phyloP scores from a whole-genome alignment of 371 early-diverging fungal genomes.

The Funneliformis caledonium region DNA sequence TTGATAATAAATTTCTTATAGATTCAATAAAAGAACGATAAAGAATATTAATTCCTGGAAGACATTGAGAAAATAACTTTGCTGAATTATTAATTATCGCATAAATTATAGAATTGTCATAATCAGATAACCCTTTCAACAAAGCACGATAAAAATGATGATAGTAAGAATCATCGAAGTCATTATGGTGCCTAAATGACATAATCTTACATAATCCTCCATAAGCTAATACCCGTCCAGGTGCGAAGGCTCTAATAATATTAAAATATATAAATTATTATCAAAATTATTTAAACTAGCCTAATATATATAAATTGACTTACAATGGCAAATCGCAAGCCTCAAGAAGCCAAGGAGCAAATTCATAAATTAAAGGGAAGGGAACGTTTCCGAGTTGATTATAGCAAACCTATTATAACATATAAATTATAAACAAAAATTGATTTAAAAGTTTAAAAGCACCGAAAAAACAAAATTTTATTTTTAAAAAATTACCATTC shows the following conservation, averaged over 20 bases:
- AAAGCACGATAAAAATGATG: conserved; percentile 71
- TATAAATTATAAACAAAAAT: neutral
- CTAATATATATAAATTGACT: conserved; percentile 20
- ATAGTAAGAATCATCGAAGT: conserved; percentile 58
- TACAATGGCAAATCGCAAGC: conserved; percentile 65
- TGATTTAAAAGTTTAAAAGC: neutral
- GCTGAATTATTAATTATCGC: conserved; percentile 70
- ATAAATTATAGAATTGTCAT: conserved; percentile 57
- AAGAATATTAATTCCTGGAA: conserved; percentile 72
- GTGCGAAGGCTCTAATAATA: conserved; percentile 53
- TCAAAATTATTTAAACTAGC: neutral
- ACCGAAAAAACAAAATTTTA: conserved; percentile 24
- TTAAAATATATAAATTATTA: conserved; percentile 8
- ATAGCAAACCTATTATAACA: conserved; percentile 50
- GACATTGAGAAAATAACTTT: conserved; percentile 61
- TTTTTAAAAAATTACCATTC: conserved; percentile 45
- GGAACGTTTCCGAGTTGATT: conserved; percentile 57
- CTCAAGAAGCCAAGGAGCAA: conserved; percentile 69
- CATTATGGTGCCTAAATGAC: conserved; percentile 67
- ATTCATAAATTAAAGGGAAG: conserved; percentile 69
- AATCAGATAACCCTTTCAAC: conserved; percentile 61
- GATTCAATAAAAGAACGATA: conserved; percentile 68
- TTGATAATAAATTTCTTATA: conserved; percentile 60
- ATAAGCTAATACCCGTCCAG: conserved; percentile 65
- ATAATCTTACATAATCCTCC: conserved; percentile 78